Conservation (phyloP, 129 eudicot species). For the Smallanthus sonchifolius region DNA sequence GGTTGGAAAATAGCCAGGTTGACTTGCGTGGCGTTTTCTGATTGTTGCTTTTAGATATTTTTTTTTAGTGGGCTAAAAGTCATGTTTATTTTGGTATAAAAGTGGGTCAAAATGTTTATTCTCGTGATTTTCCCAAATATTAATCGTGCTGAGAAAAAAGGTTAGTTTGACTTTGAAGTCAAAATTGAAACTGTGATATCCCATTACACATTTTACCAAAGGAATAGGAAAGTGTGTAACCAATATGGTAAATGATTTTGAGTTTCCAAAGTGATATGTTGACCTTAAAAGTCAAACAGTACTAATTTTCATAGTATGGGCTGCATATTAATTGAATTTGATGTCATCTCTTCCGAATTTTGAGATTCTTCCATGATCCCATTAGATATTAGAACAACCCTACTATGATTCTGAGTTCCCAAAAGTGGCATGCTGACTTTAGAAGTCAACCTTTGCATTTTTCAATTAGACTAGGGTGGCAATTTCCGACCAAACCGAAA, state of each 20-base stretch:
- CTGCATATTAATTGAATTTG: not conserved
- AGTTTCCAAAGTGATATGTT: not conserved
- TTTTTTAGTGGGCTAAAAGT: no score
- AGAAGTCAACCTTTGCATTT: not conserved
- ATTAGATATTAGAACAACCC: not conserved
- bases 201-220: not conserved
- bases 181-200: not conserved
- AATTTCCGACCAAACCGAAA: no score
- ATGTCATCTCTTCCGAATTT: not conserved
- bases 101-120: no score
- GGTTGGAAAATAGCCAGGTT: no score
- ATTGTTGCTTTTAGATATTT: no score
- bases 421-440: not conserved
- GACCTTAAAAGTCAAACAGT: not conserved
- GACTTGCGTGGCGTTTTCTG: no score
- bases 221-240: not conserved
- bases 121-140: no score
- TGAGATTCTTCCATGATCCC: not conserved
- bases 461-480: not conserved
- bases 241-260: not conserved
- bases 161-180: slow-evolving; percentile 9
- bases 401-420: not conserved
- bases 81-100: no score
- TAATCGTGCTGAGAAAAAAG: not conserved
- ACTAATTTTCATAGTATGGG: not conserved